Base-by-base conservation (phyloP, 768 basidiomycete species). In the Termitomyces sp. region DNA sequence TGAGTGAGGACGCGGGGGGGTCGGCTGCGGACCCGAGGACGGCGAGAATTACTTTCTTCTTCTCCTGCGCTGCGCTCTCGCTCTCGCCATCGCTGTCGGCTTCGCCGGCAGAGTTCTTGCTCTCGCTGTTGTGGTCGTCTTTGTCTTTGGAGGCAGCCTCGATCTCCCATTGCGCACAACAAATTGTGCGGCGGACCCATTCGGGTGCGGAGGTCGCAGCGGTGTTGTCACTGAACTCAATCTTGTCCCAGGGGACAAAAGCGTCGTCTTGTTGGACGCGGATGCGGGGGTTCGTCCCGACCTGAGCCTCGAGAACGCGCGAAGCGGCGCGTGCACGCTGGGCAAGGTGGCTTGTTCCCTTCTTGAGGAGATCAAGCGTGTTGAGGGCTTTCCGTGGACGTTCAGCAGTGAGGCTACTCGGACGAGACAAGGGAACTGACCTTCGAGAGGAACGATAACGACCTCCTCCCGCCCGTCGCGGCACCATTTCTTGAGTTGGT, bases 331-430 rank as follows among this genome's bases (percentile, higher is more conserved):
- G 88, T 2, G 94, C 94, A 28, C 87, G 85, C 66, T 90, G 84
- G 0, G 94, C 92, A 11, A 93, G 79, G 0, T 82, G 73, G 28
- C 79, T 88, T 0, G 86, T 85, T 1, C 94, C 94, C 68, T 96
- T 97, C 81, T 97, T 97, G 66, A 96, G 81, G 2, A 95, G 74
- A 67, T 97, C 94, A 2, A 97, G 80, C 0, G 94, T 95, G 66
- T 94, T 95, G 28, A 97, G 79, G 9, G 89, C 94, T 96, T 68
- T 20, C 0, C 10, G 18, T 48, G 28, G 54, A 13, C 32, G 2
- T 52, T 26, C 28, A 50, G 35, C 14, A 18, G 38, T 5, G 8
- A n/a, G 53, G n/a, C 49, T 20, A 22, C 20, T 50, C 52, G 20
- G 58, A n/a, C 46, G 20, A 54, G 35, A 36, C 32, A 33, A 38